These are phyloP conservation scores for Sporothrix globosa DNA, from an alignment of 2,329 filamentous ascomycete species.

Conservation along the genomic window DNA sequence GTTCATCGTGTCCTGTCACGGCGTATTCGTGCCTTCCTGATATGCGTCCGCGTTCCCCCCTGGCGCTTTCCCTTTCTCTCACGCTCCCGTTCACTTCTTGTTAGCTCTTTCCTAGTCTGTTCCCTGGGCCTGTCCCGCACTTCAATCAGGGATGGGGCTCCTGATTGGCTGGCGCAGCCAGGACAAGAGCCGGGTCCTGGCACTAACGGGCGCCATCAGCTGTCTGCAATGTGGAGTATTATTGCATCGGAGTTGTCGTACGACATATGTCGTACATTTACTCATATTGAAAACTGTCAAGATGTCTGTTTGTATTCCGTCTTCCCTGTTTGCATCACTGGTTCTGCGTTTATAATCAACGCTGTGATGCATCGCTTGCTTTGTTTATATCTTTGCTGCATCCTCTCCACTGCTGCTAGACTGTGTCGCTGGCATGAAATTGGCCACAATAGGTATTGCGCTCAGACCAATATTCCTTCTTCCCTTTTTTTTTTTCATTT, in stretches of 20 bases:
- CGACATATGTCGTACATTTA: not conserved
- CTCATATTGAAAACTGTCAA: not conserved
- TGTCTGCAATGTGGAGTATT: not conserved
- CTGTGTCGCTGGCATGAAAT: not conserved
- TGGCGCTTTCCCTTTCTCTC: slow-evolving; percentile 13
- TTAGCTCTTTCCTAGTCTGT: slow-evolving; percentile 30
- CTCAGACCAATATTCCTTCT: slow-evolving; percentile 20
- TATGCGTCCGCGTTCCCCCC: not conserved
- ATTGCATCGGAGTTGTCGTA: too few species aligned
- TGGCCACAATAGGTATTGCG: not conserved
- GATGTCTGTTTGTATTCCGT: not conserved
- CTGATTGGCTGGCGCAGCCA: slow-evolving; percentile 34
- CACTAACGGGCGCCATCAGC: slow-evolving; percentile 12
- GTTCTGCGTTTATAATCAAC: too few species aligned
- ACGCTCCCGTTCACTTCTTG: not conserved
- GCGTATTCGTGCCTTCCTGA: slow-evolving; percentile 24
- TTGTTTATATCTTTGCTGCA: too few species aligned
- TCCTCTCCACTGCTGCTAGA: not conserved
- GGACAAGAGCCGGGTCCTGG: slow-evolving; percentile 18
- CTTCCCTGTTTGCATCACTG: not conserved
- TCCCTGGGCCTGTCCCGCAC: slow-evolving; percentile 31
- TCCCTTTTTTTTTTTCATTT: slow-evolving; percentile 1
- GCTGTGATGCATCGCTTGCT: not conserved
- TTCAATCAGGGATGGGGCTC: slow-evolving; percentile 35
- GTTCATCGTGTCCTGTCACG: slow-evolving; percentile 3